Evolutionary conservation across 1,284 basidiomycete genomes (phyloP), one percentile per base, ranked within the genome.

Genomic region (Melampsora americana): DNA sequence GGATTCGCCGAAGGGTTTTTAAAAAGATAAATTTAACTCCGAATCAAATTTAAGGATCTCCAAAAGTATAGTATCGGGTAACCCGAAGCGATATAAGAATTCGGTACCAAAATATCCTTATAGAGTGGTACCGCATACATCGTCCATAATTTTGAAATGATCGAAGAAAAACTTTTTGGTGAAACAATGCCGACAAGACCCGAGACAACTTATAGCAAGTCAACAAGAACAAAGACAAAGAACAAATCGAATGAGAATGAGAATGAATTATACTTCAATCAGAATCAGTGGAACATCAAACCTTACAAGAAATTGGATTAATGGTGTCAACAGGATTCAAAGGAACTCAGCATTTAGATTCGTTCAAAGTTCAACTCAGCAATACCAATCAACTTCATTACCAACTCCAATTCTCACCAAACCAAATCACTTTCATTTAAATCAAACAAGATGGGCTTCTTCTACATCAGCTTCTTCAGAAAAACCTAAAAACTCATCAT

Each of bases 391-490:
- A 42, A 42, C 28, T 26, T 14, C 26, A 53, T 53, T 9, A 50
- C 26, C 39, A 12, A 23, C n/a, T n/a, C 39, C 28, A n/a, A 30
- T 12, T 42, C 28, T 20, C 12, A 64, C 30, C 50, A 53, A 35
- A 14, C 14, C 35, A 48, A 65, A 28, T 28, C 48, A 62, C 28
- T 48, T 72, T 48, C n/a, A 44, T 44, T 20, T 14, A 42, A 7
- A 62, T 56, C 68, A 44, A 23, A n/a, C 20, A 56, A n/a, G 53
- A 56, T 56, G 53, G 53, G 53, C 53, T 23, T 56, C 53, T 23
- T 23, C 53, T 23, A 56, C 26, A 56, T 23, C 53, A 56, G 14
- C 39, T 46, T 18, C 66, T 23, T 20, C 66, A 20, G 56, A 68
- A 16, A 66, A 66, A 66, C 2, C 48, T 32, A 14, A 48, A 53